Evolutionary conservation across 2,329 filamentous ascomycete genomes (phyloP).

Genomic region (Paradendryphiella salina): DNA sequence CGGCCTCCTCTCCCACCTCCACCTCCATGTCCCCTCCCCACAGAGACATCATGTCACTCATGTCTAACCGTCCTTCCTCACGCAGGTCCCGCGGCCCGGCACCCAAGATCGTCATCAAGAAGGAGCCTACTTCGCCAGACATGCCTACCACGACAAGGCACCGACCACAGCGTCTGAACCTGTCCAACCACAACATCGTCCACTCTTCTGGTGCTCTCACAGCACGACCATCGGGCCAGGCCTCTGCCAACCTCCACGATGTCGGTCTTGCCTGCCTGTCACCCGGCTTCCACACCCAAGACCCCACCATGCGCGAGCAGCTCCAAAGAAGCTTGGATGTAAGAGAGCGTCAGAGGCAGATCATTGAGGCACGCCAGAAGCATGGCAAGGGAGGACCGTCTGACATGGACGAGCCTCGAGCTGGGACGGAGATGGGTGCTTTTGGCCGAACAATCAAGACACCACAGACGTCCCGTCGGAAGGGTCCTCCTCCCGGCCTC

Average conservation of each 20-base stretch:
- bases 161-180: conserved; percentile 74
- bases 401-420: conserved; percentile 37
- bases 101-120: conserved; percentile 92
- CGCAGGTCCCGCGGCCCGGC: conserved; percentile 58
- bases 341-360: conserved; percentile 87
- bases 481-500: conserved; percentile 78
- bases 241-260: conserved; percentile 79
- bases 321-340: conserved; percentile 92
- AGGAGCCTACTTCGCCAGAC: conserved; percentile 86
- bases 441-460: conserved; percentile 62
- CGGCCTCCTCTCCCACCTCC: conserved; percentile 26
- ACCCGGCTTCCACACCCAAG: conserved; percentile 92
- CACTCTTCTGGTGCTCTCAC: conserved; percentile 54
- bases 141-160: conserved; percentile 73
- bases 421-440: conserved; percentile 44
- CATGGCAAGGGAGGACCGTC: conserved; percentile 59
- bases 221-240: conserved; percentile 71
- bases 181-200: conserved; percentile 60
- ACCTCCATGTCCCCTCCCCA: conserved; percentile 35
- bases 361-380: conserved; percentile 92
- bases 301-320: conserved; percentile 95
- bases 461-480: conserved; percentile 73
- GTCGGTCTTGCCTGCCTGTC: conserved; percentile 93
- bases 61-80: conserved; percentile 47
- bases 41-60: conserved; percentile 26